phyloP scores from a whole-genome alignment of 495 filamentous ascomycete species.

The Neurospora sp. region DNA sequence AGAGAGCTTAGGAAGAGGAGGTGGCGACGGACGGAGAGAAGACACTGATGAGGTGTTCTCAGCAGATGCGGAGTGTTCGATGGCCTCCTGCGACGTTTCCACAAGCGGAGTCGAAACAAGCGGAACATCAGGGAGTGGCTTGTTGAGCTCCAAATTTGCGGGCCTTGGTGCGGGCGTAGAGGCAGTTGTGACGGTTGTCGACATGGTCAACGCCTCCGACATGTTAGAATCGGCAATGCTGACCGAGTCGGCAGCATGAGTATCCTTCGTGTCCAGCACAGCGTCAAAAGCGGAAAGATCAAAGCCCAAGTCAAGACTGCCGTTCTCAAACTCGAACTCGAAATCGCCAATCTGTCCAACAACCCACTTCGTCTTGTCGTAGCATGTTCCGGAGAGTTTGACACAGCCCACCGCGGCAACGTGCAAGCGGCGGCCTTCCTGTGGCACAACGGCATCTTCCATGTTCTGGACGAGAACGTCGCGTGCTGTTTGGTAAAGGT shows the following conservation, averaged over 20 bases:
- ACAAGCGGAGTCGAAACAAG: constrained; percentile 13
- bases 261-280: constrained; percentile 11
- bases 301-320: constrained; percentile 38
- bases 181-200: constrained; percentile 15
- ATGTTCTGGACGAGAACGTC: constrained; percentile 63
- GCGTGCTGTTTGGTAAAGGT: constrained; percentile 68
- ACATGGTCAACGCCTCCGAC: constrained; percentile 22
- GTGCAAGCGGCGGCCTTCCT: constrained; percentile 69
- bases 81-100: constrained; percentile 12
- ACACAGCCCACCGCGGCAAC: constrained; percentile 83
- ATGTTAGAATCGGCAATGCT: constrained; percentile 28
- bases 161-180: constrained; percentile 21
- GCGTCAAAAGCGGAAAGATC: constrained; percentile 34
- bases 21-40: constrained; percentile 31
- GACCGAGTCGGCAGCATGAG: constrained; percentile 17
- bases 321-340: constrained; percentile 54
- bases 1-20: constrained; percentile 38
- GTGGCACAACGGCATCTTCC: constrained; percentile 65
- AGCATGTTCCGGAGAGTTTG: constrained; percentile 80
- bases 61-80: background rate
- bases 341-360: constrained; percentile 92
- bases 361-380: constrained; percentile 71
- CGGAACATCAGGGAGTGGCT: constrained; percentile 36
- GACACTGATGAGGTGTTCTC: constrained; percentile 24
- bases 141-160: constrained; percentile 29